Evolutionary conservation across 352 stramenopile species (phyloP).

Genomic region (Globisporangium emineosum): DNA sequence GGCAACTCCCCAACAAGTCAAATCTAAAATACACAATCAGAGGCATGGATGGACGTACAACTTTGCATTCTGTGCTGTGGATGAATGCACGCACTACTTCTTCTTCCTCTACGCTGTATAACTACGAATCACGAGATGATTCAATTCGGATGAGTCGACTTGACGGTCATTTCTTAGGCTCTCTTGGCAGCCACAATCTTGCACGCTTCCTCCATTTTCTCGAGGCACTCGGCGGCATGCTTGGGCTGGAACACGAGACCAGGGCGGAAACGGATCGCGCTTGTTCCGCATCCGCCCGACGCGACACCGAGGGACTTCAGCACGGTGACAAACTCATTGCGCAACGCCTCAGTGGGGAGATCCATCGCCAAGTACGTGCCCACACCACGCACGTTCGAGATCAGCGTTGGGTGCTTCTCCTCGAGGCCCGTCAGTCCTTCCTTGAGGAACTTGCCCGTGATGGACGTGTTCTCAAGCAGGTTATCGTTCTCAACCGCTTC

Average conservation of each 20-base stretch:
- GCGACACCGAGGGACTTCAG: slow-evolving; percentile 64
- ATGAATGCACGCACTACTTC: background rate
- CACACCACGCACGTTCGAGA: slow-evolving; percentile 73
- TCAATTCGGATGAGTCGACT: background rate
- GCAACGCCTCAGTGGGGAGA: slow-evolving; percentile 51
- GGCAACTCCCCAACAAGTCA: too few species aligned
- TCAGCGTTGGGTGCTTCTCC: slow-evolving; percentile 45
- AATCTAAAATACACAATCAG: too few species aligned
- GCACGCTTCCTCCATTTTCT: slow-evolving; percentile 64
- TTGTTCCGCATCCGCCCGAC: slow-evolving; percentile 61
- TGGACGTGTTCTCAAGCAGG: slow-evolving; percentile 68
- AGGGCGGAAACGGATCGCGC: slow-evolving; percentile 74
- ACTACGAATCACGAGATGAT: background rate
- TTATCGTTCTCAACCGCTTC: slow-evolving; percentile 55
- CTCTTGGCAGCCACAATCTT: slow-evolving; percentile 23
- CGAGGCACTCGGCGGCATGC: slow-evolving; percentile 70
- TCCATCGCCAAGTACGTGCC: slow-evolving; percentile 84
- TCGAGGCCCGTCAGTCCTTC: slow-evolving; percentile 44
- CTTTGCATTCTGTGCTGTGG: too few species aligned
- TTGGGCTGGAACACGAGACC: slow-evolving; percentile 75
- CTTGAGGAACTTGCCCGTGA: slow-evolving; percentile 70
- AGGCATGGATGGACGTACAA: too few species aligned
- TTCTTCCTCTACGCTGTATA: slow-evolving; percentile 6
- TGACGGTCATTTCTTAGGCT: background rate
- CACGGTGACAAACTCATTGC: slow-evolving; percentile 58